A percentile compares a stretch with the other conserved stretches of the same genome.
Conservation (phyloP, 495 filamentous ascomycete species). For the Pseudevernia furfuracea region DNA sequence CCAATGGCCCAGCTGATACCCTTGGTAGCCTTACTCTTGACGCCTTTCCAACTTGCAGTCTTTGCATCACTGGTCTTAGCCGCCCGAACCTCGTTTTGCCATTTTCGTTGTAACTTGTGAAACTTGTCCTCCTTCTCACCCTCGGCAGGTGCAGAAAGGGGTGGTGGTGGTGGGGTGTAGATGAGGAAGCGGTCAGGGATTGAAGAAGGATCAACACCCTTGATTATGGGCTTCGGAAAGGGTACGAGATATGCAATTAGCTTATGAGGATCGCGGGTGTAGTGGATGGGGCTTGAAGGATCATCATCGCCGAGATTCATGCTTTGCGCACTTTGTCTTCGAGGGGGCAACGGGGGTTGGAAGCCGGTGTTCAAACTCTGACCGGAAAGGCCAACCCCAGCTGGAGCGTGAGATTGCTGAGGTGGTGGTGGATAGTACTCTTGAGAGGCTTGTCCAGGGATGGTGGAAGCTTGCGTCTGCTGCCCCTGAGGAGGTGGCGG, state of each 20-base stretch:
- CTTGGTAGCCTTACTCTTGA: conserved; percentile 34
- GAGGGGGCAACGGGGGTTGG: conserved; percentile 3
- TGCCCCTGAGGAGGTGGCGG: not conserved
- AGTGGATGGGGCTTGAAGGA: conserved; percentile 26
- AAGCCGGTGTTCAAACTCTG: not conserved
- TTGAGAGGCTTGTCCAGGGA: not conserved
- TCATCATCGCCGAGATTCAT: conserved; percentile 24
- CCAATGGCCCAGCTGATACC: conserved; percentile 32
- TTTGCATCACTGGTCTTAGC: conserved; percentile 33
- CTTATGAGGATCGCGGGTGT: conserved; percentile 32
- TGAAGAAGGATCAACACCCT: conserved; percentile 18
- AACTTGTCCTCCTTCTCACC: conserved; percentile 35
- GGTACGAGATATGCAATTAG: conserved; percentile 37
- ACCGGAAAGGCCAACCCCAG: not conserved
- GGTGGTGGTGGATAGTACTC: conserved; percentile 4
- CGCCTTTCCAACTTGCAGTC: conserved; percentile 33
- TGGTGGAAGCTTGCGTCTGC: not conserved
- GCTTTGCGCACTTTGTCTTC: conserved; percentile 6
- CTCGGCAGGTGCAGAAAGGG: conserved; percentile 29
- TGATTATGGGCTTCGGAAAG: conserved; percentile 32
- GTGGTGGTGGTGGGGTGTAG: conserved; percentile 36
- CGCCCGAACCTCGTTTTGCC: conserved; percentile 36
- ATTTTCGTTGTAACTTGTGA: conserved; percentile 36
- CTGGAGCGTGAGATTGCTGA: conserved; percentile 8
- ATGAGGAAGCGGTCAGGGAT: conserved; percentile 36